Conservation (phyloP, 2,329 filamentous ascomycete genomes). For the Sclerotinia sclerotiorum region DNA sequence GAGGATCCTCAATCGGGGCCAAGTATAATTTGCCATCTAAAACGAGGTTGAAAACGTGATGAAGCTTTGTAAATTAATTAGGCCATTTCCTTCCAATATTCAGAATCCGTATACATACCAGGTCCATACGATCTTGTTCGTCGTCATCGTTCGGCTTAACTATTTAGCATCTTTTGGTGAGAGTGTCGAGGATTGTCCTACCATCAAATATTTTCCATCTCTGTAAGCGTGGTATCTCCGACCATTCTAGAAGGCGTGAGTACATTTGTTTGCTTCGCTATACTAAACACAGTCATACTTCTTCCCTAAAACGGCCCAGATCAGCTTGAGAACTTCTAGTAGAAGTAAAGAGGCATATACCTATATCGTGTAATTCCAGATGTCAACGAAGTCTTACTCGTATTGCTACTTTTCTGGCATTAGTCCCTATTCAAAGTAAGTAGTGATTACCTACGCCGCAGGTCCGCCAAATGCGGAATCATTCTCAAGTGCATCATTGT, state of each 20-base stretch:
- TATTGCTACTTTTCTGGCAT: slow-evolving; percentile 9
- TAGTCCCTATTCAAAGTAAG: not conserved
- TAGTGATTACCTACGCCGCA: not conserved
- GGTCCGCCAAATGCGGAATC: slow-evolving; percentile 16
- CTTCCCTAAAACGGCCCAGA: not conserved
- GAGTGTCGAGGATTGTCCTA: not conserved
- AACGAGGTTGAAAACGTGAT: slow-evolving; percentile 19
- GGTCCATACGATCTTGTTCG: slow-evolving; percentile 37
- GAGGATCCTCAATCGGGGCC: slow-evolving; percentile 16
- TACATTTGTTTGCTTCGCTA: not conserved
- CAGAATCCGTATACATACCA: slow-evolving; percentile 20
- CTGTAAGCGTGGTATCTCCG: slow-evolving; percentile 44
- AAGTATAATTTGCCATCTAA: slow-evolving; percentile 6
- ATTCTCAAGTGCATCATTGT: slow-evolving; percentile 12
- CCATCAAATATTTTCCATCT: slow-evolving; percentile 36
- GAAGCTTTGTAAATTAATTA: slow-evolving; percentile 12
- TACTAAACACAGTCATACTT: slow-evolving; percentile 6
- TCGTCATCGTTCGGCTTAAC: slow-evolving; percentile 38
- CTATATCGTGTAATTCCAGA: slow-evolving; percentile 27
- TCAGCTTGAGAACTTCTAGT: not conserved
- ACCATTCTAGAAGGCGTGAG: slow-evolving; percentile 39
- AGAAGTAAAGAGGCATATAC: not conserved
- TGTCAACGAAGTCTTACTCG: slow-evolving; percentile 25
- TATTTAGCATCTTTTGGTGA: not conserved
- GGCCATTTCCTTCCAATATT: not conserved